Conservation (phyloP, 2,329 filamentous ascomycete species). For the Alternaria panax region DNA sequence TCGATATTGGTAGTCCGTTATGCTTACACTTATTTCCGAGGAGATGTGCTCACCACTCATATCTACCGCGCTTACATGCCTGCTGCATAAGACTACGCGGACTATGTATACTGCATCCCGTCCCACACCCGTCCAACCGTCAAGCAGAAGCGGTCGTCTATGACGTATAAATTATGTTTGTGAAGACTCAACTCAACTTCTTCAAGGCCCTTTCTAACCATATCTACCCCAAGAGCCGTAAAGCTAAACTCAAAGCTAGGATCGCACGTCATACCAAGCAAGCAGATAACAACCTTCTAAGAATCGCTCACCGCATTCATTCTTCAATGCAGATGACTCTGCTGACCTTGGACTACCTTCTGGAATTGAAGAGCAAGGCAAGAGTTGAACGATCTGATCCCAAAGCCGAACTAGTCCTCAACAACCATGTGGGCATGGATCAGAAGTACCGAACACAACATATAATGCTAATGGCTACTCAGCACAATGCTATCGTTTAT, state of each 20-base stretch:
- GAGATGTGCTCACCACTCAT: not conserved
- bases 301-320: slow-evolving; percentile 12
- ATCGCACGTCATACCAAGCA: slow-evolving; percentile 12
- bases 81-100: not conserved
- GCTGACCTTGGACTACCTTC: slow-evolving; percentile 7
- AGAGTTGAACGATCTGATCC: slow-evolving; percentile 17
- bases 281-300: slow-evolving; percentile 10
- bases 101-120: not conserved
- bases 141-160: not conserved
- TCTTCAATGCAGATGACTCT: slow-evolving; percentile 10
- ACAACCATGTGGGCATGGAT: slow-evolving; percentile 4
- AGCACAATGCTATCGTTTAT: not conserved
- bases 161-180: not conserved
- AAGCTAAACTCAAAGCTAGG: slow-evolving; percentile 10
- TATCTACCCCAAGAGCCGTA: slow-evolving; percentile 6
- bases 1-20: not conserved
- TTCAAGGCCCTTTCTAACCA: too few species aligned
- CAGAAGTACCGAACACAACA: not conserved
- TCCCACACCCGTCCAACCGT: not conserved
- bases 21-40: not conserved
- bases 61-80: not conserved
- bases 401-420: slow-evolving; percentile 13
- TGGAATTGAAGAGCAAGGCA: slow-evolving; percentile 13
- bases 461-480: not conserved
- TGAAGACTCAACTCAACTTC: not conserved